A percentile compares a stretch with the other conserved stretches of the same genome.
Evolutionary conservation across 2,329 filamentous ascomycete genomes (phyloP).

Genomic region (Blumeriella jaapii): DNA sequence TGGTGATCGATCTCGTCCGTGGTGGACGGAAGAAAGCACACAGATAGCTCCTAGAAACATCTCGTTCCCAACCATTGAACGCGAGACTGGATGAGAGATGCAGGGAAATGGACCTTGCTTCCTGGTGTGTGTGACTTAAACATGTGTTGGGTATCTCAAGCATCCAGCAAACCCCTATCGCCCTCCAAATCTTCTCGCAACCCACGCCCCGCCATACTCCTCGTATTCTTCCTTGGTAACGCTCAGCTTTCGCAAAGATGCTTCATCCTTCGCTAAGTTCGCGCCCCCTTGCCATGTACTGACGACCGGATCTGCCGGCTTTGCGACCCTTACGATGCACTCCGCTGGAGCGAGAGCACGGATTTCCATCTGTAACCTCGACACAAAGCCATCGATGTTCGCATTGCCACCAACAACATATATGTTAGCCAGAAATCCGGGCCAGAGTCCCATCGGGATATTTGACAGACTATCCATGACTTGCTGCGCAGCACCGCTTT

Average conservation of each 20-base stretch:
- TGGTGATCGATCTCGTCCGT: too few species aligned
- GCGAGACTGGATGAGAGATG: too few species aligned
- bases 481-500: slow-evolving; percentile 73
- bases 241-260: slow-evolving; percentile 50
- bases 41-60: too few species aligned
- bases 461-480: slow-evolving; percentile 65
- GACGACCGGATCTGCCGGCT: slow-evolving; percentile 60
- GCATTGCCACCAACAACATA: slow-evolving; percentile 82
- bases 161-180: slow-evolving; percentile 4
- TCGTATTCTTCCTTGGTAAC: slow-evolving; percentile 89
- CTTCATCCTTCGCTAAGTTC: slow-evolving; percentile 56
- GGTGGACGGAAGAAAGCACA: too few species aligned
- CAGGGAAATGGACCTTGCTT: too few species aligned
- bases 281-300: slow-evolving; percentile 83
- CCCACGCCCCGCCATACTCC: slow-evolving; percentile 68
- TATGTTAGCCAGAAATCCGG: slow-evolving; percentile 74
- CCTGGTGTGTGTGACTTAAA: too few species aligned
- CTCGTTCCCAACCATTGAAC: too few species aligned
- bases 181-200: slow-evolving; percentile 58
- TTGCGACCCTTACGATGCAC: slow-evolving; percentile 63
- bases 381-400: slow-evolving; percentile 67
- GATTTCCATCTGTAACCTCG: slow-evolving; percentile 66
- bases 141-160: neutral
- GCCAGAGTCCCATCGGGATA: slow-evolving; percentile 74
- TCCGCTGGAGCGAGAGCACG: slow-evolving; percentile 62